phyloP scores from a whole-genome alignment of 345 rosid genomes.

The Sonneratia caseolaris region DNA sequence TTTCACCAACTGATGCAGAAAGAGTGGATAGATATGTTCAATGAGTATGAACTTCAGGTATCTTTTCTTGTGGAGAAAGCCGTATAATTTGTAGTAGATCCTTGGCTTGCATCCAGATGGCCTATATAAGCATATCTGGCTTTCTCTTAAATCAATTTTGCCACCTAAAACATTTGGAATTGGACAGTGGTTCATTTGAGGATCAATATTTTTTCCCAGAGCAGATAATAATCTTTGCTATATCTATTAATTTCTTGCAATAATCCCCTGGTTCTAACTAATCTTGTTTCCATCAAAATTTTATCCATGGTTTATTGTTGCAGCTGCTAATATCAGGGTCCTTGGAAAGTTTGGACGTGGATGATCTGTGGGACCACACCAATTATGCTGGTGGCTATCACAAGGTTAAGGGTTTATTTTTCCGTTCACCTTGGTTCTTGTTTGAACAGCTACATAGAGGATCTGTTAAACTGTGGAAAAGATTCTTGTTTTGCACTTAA shows the following conservation, averaged over 20 bases:
- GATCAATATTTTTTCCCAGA: background rate
- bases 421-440: background rate
- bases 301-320: background rate
- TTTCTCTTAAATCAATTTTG: background rate
- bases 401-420: slow-evolving; percentile 33
- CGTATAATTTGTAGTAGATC: background rate
- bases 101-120: background rate
- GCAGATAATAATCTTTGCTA: background rate
- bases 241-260: background rate
- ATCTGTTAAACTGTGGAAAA: background rate
- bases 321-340: slow-evolving; percentile 64
- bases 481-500: background rate
- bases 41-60: slow-evolving; percentile 99
- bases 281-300: background rate
- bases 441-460: background rate
- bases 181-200: background rate
- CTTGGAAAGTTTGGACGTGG: slow-evolving; percentile 92
- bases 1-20: slow-evolving; percentile 91
- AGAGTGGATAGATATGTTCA: slow-evolving; percentile 96
- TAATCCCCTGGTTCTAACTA: background rate
- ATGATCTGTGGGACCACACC: slow-evolving; percentile 68
- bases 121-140: background rate
- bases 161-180: background rate
- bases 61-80: background rate
- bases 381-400: slow-evolving; percentile 90